Evolutionary conservation across 257 asterid species (phyloP), one percentile per base, ranked within the genome.

Genomic region (Fraxinus quadrangulata): DNA sequence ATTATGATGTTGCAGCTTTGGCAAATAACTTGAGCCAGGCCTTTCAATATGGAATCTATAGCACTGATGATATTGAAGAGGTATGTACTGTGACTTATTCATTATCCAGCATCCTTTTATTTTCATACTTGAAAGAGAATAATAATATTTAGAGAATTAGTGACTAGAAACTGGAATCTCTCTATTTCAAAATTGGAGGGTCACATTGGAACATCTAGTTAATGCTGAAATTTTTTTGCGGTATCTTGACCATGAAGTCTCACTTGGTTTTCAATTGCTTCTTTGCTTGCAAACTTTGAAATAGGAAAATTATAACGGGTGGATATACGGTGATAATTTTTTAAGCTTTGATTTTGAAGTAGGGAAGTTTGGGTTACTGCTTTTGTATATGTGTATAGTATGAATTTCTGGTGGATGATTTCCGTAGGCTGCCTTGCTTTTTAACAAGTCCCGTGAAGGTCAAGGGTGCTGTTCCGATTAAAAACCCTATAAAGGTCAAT

Each of bases 21-120:
- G 99, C 96, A 76, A 91, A 90, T 84, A 94, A 92, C 82, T 89
- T 92, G 87, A 94, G 96, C 82, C 96, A 90, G 88, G 97, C 99
- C 68, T 91, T 92, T 78, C 93, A 86, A 70, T 91, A 91, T 90
- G 99, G 96, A 73, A 91, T 90, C 74, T 91, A 92, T 85, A 94
- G 82, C 87, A 89, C 88, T 68, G 96, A 92, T 72, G 91, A 84
- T 63, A 87, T 45, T 37, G 94, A 88, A 70, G 96, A 92, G 97
- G 99, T 92, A 76, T 72, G 63, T 79, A 47, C 69, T 74, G 30
- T 67, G 49, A 66, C 12, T 81, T 33, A 40, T 30, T 23, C 17
- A 23, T 71, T 13, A 8, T 74, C 26, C 11, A 26, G 34, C 7
- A 61, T 61, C 34, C 21, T 36, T 70, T 63, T 31, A 34, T 42